These are phyloP conservation scores for Wickerhamomyces strasburgensis DNA, from an alignment of 805 yeast species.

Conservation along the genomic window DNA sequence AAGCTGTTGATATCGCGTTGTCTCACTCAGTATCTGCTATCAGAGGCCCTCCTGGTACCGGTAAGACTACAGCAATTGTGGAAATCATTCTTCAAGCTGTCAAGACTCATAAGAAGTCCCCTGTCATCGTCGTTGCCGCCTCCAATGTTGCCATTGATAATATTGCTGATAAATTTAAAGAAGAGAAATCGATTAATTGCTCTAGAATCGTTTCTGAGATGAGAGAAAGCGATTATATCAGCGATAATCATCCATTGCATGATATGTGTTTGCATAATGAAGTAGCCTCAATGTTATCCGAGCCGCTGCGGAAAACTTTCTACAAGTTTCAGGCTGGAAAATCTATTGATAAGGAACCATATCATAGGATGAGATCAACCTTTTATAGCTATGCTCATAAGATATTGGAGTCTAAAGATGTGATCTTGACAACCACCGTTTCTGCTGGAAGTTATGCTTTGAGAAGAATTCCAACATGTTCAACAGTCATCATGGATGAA, in stretches of 20 bases:
- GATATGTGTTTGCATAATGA: conserved; percentile 62
- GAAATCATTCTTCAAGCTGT: conserved; percentile 57
- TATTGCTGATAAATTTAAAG: conserved; percentile 63
- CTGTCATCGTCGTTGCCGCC: conserved; percentile 70
- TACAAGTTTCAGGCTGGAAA: conserved; percentile 40
- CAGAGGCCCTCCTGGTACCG: conserved; percentile 86
- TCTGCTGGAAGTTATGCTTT: conserved; percentile 65
- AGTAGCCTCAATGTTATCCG: conserved; percentile 45
- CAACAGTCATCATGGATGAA: conserved; percentile 74
- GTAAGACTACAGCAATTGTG: conserved; percentile 69
- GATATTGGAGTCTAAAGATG: conserved; percentile 54
- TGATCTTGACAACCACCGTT: conserved; percentile 68
- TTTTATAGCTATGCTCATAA: conserved; percentile 41
- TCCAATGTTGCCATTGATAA: conserved; percentile 74
- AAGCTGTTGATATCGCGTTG: conserved; percentile 32
- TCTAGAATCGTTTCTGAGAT: conserved; percentile 54
- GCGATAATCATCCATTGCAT: conserved; percentile 48
- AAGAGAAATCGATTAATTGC: conserved; percentile 43
- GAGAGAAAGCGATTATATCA: conserved; percentile 61
- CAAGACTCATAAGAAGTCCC: conserved; percentile 49
- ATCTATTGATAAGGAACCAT: conserved; percentile 38
- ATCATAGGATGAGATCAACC: conserved; percentile 45
- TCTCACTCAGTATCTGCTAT: conserved; percentile 43
- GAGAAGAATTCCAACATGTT: conserved; percentile 56
- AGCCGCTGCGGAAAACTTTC: conserved; percentile 36